Percentiles rank a stretch among this genome's conserved stretches.
Conservation (phyloP, 1,284 basidiomycete species). For the Neolentinus lepideus region DNA sequence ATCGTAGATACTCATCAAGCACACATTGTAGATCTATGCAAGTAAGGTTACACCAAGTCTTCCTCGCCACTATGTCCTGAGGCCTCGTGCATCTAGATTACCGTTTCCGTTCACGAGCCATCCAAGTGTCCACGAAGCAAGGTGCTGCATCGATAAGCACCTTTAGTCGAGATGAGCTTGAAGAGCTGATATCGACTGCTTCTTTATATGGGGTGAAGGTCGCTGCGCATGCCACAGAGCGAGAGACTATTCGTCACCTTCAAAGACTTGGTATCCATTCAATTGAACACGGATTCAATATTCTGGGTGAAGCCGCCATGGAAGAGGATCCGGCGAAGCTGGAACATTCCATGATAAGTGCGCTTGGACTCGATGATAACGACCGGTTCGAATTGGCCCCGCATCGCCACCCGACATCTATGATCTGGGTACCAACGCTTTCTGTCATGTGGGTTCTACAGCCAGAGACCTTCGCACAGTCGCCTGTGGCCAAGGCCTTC, state of each 20-base stretch:
- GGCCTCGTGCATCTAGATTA: slow-evolving; percentile 33
- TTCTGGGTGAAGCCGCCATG: slow-evolving; percentile 25
- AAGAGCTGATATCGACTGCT: slow-evolving; percentile 43
- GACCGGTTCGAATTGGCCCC: neutral
- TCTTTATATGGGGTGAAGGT: slow-evolving; percentile 50
- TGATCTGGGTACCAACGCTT: slow-evolving; percentile 57
- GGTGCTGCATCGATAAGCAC: slow-evolving; percentile 28
- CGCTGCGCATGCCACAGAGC: slow-evolving; percentile 46
- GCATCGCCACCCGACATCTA: slow-evolving; percentile 7
- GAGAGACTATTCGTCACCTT: slow-evolving; percentile 29
- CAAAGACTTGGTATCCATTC: slow-evolving; percentile 35
- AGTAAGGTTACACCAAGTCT: slow-evolving; percentile 23
- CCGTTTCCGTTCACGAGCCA: slow-evolving; percentile 33
- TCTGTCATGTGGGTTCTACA: slow-evolving; percentile 36
- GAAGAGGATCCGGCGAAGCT: slow-evolving; percentile 5
- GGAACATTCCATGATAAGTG: slow-evolving; percentile 1
- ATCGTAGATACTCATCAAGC: neutral
- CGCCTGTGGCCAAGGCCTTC: slow-evolving; percentile 31
- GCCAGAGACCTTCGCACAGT: slow-evolving; percentile 30
- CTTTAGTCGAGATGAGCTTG: slow-evolving; percentile 42
- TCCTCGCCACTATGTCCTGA: slow-evolving; percentile 3
- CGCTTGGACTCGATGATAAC: slow-evolving; percentile 13
- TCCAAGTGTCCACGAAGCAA: slow-evolving; percentile 29
- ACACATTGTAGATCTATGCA: slow-evolving; percentile 36
- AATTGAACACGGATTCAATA: slow-evolving; percentile 38